Evolutionary conservation across 139 green algal genomes (phyloP), one percentile per base, ranked within the genome.

Genomic region (Penium margaritaceum): DNA sequence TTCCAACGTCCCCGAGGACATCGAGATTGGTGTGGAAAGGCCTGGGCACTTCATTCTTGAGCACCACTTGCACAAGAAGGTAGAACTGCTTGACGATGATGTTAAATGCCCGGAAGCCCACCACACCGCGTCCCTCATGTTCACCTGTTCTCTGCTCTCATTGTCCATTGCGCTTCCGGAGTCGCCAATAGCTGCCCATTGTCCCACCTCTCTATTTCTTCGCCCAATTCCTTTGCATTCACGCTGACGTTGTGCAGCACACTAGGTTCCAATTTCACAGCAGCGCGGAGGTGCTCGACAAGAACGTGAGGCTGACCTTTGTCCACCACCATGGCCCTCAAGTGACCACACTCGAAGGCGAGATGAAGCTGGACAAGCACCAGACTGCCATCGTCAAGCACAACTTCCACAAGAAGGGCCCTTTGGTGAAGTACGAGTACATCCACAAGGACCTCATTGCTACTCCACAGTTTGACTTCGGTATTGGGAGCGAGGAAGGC

Each of bases 1-100:
- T 27, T n/a, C 24, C 29, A 60, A 24, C 30, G 14, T 60, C 51
- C 29, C 12, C 5, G 51, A 60, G 51, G 51, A 60, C 15, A 60
- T 24, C 12, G 51, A 60, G 30, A 21, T 60, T 24, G 51, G 24
- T 1, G 51, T 60, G 51, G 51, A 60, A 60, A 60, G 30, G 51
- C 51, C 51, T 27, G 51, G 51, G 12, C 51, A 60, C 30, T 60
- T 60, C 51, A 60, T 60, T 60, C 4, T 60, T 6, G 51, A 60
- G 21, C 51, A 60, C 30, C 51, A 60, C n/a, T 60, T 60, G 5
- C 51, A 60, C 51, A 60, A 60, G 51, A 60, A 60, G 51, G 51
- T 60, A 27, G 2, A n/a, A n/a, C n/a, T n/a, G 51, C 51, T 24
- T 60, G 15, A 60, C 29, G 2, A 34, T n/a, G n/a, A n/a, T n/a